Conservation (phyloP, 129 eudicot species). For the Lactuca saligna region DNA sequence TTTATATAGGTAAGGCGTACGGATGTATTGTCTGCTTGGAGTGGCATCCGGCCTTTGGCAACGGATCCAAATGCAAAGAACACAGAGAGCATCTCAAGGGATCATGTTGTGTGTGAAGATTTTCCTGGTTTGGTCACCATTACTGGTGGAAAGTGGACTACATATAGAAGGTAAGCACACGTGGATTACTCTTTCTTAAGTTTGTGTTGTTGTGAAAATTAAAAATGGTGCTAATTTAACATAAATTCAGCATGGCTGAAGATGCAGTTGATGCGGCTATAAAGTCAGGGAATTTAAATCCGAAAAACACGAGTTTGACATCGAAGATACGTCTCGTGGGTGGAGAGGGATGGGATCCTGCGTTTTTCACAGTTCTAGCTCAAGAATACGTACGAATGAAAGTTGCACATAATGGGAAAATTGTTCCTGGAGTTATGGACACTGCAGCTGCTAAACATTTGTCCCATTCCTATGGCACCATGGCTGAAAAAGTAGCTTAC, state of each 20-base stretch:
- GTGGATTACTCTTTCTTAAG: background rate
- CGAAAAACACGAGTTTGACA: constrained; percentile 58
- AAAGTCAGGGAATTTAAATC: constrained; percentile 69
- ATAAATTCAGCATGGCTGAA: constrained; percentile 85
- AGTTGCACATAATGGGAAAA: constrained; percentile 58
- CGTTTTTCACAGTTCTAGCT: constrained; percentile 73
- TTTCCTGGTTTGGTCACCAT: constrained; percentile 90
- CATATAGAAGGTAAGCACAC: constrained; percentile 65
- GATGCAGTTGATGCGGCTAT: constrained; percentile 92
- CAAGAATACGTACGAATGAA: constrained; percentile 85
- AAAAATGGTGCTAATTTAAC: constrained; percentile 17
- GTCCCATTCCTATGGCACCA: constrained; percentile 86
- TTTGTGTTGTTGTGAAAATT: constrained; percentile 2
- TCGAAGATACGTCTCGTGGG: constrained; percentile 62
- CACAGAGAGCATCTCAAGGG: constrained; percentile 90
- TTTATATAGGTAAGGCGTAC: constrained; percentile 70
- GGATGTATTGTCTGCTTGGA: constrained; percentile 97
- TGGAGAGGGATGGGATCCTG: constrained; percentile 90
- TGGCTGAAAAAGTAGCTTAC: constrained; percentile 78
- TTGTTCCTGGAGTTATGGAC: constrained; percentile 90
- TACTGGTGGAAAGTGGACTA: constrained; percentile 99
- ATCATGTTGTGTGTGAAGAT: constrained; percentile 90
- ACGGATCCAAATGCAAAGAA: constrained; percentile 87
- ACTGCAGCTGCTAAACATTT: constrained; percentile 90
- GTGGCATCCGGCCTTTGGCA: constrained; percentile 96